These are phyloP conservation scores for Pleurostoma richardsiae DNA, from an alignment of 2,329 filamentous ascomycete species.

Conservation along the genomic window DNA sequence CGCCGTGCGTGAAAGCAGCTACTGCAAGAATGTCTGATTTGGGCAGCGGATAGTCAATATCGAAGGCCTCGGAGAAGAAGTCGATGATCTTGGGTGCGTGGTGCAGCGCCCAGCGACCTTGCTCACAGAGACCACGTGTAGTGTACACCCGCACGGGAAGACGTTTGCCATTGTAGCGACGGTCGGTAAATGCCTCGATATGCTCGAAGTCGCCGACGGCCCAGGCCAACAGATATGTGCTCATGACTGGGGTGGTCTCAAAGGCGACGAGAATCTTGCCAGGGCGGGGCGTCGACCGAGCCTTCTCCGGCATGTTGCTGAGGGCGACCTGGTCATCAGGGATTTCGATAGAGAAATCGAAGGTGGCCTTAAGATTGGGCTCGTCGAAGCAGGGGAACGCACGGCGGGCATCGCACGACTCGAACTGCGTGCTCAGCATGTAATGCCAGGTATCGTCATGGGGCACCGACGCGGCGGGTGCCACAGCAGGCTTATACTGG, in stretches of 20 bases:
- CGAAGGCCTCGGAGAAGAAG: constrained; percentile 93
- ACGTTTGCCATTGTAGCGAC: constrained; percentile 85
- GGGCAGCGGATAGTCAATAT: constrained; percentile 86
- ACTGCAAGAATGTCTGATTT: constrained; percentile 89
- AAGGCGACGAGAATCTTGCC: constrained; percentile 74
- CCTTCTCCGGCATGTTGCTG: constrained; percentile 92
- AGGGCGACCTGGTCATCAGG: constrained; percentile 83
- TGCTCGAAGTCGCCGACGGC: constrained; percentile 97
- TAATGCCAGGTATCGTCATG: constrained; percentile 62
- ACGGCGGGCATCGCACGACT: constrained; percentile 88
- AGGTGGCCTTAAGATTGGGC: constrained; percentile 93
- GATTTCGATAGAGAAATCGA: constrained; percentile 89
- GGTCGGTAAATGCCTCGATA: constrained; percentile 83
- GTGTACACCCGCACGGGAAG: constrained; percentile 95
- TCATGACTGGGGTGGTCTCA: constrained; percentile 83
- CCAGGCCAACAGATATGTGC: constrained; percentile 88
- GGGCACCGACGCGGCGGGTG: constrained; percentile 72
- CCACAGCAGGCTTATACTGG: constrained; percentile 75
- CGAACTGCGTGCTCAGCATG: constrained; percentile 96
- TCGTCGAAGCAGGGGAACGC: constrained; percentile 99
- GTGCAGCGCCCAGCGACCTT: constrained; percentile 83
- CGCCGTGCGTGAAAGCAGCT: constrained; percentile 83
- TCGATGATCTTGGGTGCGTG: constrained; percentile 93
- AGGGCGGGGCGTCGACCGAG: constrained; percentile 49
- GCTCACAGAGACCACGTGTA: constrained; percentile 87